Base-by-base conservation (phyloP, 768 basidiomycete genomes). In the Daedalea quercina region DNA sequence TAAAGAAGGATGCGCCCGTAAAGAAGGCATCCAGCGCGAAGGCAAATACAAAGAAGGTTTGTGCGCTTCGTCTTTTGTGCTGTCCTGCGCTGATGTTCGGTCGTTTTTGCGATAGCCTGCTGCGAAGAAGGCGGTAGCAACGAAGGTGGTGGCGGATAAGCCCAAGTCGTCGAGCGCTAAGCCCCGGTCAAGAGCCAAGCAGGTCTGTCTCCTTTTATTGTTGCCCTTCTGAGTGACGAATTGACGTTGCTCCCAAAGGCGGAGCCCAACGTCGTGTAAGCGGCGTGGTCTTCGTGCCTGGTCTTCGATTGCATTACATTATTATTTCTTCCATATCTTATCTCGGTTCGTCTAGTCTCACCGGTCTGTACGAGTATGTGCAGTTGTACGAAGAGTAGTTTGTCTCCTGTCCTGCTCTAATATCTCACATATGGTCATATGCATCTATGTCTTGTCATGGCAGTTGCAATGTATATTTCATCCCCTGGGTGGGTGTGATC, bases 21-120 rank as follows among this genome's bases (percentile, higher is more conserved):
- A 71, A 74, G 64, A 76, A 71, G 62, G 60, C 64, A 23, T 54
- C 60, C 24, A 59, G 54, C 37, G 60, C 67, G 23, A 69, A 67
- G 64, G 58, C 60, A 0, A 63, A 62, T 41, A 63, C 65, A 51
- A 69, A 71, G 66, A 67, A 66, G 65, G 71, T 64, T 46, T 23
- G 41, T 9, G n/a, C 23, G 9, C 25, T 34, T 28, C 13, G 15
- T 35, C n/a, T 15, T 3, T 40, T 40, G 37, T 15, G 19, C n/a
- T 19, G 17, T 15, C 8, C 15, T 6, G 7, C 37, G 37, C 15
- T 40, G 37, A 40, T 19, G 37, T 3, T 17, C 15, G 37, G 4
- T 17, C 37, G 15, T 17, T 40, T 6, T 6, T 15, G 19, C 15
- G 31, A 47, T 52, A 67, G 62, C 52, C 65, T 45, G 64, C 63